Evolutionary conservation across 345 rosid genomes (phyloP), one percentile per base, ranked within the genome.

Genomic region (Salix arbutifolia): DNA sequence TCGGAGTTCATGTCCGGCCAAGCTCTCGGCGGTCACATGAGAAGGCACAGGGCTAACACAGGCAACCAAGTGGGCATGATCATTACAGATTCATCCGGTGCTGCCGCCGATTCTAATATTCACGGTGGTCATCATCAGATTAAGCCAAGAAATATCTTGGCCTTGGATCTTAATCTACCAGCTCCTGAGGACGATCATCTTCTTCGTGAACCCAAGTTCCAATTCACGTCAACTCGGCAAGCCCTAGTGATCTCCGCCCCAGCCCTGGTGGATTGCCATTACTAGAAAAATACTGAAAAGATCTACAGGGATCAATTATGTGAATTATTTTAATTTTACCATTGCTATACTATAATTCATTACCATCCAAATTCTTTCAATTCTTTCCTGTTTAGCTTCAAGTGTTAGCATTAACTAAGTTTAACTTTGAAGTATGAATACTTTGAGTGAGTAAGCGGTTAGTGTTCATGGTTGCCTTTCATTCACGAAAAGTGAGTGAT

Each of bases 21-120:
- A 85, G 99, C 99, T 2, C 88, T 96, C 4, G 99, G 99, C 2
- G 98, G 99, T 13, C 99, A 96, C 86, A 96, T 96, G 98, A 91
- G 99, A 76, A 84, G 99, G 81, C 99, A 96, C 60, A 87, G 98
- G 66, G 76, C 91, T 8, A 76, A 72, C 19, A 69, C 83, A 0
- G 80, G 73, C 77, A 28, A 23, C 82, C 74, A 76, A 33, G 64
- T 70, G 1, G 72, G 60, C 6, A 40, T 7, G 25, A n/a, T 56
- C 61, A n/a, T 8, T 56, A n/a, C 61, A 2, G 61, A 56, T n/a
- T 56, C 61, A n/a, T n/a, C 61, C n/a, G n/a, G 8, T 40, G 28
- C 44, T 37, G 21, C 38, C n/a, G 17, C 12, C 3, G 56, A 56
- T 12, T 23, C 78, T 11, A 42, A 4, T 19, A n/a, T 7, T 37